Base-by-base conservation (phyloP, 2,329 filamentous ascomycete species). In the Pseudopyricularia javanii region DNA sequence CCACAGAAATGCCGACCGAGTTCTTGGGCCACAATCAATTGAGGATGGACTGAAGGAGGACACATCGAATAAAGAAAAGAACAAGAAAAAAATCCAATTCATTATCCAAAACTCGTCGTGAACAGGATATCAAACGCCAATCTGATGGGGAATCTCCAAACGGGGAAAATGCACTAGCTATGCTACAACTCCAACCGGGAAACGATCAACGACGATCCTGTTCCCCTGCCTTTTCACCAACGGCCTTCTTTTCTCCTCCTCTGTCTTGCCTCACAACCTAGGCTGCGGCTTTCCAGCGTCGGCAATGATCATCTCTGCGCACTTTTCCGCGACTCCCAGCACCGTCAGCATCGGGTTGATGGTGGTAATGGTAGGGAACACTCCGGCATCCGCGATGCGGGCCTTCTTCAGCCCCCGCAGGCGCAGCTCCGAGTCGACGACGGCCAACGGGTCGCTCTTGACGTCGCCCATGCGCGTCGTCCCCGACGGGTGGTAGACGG, bases 311-410 rank as follows among this genome's bases (percentile, higher is more conserved):
- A 95, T 68, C 75, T 95, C 90, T 0, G 90, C 90, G 6, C 82
- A 85, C 54, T 86, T 78, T 79, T 95, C 90, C 7, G 87, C 90
- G 61, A 94, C 80, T 52, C 81, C 85, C 63, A 95, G 68, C 5
- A 95, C 89, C 1, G 89, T 95, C 63, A 95, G 72, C 90, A 95
- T 93, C 55, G 88, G 89, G 72, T 95, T 95, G 66, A 93, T 85
- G 52, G 79, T 56, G 1, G 64, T 58, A 4, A 63, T 59, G 32
- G 51, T 54, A 2, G 65, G 65, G 26, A 67, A 62, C 3, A 66
- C 62, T 28, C 64, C 67, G 20, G 60, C 60, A 40, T 63, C 62
- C 5, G 61, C 59, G 20, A 61, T 50, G 26, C 61, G 55, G 51
- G 62, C 51, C 40, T 58, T 57, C 20, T 54, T 8, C 11, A 62